These are phyloP conservation scores for Blastocystis sp. DNA, from an alignment of 352 stramenopile species.

Conservation along the genomic window DNA sequence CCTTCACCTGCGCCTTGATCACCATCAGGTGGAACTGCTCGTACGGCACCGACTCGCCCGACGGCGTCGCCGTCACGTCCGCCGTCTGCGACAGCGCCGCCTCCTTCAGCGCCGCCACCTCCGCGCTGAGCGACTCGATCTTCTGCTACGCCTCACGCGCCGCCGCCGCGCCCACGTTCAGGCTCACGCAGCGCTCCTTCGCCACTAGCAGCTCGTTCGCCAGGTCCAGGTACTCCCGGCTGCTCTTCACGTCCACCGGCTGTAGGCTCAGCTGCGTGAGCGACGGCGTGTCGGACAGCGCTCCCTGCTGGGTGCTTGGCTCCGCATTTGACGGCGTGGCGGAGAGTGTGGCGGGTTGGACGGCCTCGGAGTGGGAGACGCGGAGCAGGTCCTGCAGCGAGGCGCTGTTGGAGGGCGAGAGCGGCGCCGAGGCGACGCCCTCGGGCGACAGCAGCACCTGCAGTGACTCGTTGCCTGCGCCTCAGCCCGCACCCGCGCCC, in stretches of 20 bases:
- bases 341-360: no score
- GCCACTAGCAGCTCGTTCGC: slow-evolving; percentile 44
- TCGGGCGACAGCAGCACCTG: slow-evolving; percentile 8
- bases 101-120: slow-evolving; percentile 10
- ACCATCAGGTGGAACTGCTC: slow-evolving; percentile 41
- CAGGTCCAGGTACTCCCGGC: slow-evolving; percentile 34
- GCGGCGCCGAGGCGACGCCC: background rate
- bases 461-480: slow-evolving; percentile 17
- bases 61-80: background rate
- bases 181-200: slow-evolving; percentile 23
- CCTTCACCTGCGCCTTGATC: slow-evolving; percentile 36
- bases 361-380: no score
- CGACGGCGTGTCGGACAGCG: background rate
- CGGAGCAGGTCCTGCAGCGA: slow-evolving; percentile 24
- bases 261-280: background rate
- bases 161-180: background rate
- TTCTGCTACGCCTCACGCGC: slow-evolving; percentile 30
- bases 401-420: background rate
- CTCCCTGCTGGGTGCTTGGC: no score
- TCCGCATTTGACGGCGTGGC: no score
- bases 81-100: background rate
- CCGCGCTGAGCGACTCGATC: slow-evolving; percentile 24
- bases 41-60: background rate
- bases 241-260: background rate
- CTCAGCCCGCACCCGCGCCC: background rate